Conservation (phyloP, 2,329 filamentous ascomycete genomes). For the Graphilbum fragrans region DNA sequence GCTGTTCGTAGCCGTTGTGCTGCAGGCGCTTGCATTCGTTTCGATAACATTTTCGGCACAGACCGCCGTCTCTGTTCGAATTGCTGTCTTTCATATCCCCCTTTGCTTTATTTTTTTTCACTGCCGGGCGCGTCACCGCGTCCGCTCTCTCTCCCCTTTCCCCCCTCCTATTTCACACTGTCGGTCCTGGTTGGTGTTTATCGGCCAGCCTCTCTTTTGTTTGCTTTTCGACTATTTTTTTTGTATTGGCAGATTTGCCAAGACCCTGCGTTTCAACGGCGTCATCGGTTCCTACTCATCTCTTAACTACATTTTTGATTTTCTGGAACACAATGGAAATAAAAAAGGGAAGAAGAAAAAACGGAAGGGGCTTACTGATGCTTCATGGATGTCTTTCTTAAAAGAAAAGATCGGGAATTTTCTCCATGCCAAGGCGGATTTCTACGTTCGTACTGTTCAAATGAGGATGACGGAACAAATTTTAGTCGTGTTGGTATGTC, state of each 20-base stretch:
- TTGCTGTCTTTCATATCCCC: no score
- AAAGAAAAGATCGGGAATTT: slow-evolving; percentile 1
- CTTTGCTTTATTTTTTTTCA: background rate
- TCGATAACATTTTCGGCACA: no score
- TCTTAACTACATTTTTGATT: slow-evolving; percentile 13
- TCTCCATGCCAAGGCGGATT: slow-evolving; percentile 2
- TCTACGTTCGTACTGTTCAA: slow-evolving; percentile 2
- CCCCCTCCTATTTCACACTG: no score
- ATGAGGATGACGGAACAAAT: slow-evolving; percentile 6
- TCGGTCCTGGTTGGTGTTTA: background rate
- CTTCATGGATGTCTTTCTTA: slow-evolving; percentile 4
- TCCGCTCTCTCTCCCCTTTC: no score
- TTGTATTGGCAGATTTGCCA: slow-evolving; percentile 8
- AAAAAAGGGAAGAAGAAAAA: slow-evolving; percentile 7
- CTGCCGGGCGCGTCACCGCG: background rate
- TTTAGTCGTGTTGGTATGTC: slow-evolving; percentile 1
- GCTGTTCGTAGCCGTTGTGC: no score
- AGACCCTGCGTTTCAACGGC: slow-evolving; percentile 12
- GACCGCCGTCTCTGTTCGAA: no score
- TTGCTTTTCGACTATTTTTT: background rate
- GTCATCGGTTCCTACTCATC: slow-evolving; percentile 15
- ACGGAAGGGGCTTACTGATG: slow-evolving; percentile 6
- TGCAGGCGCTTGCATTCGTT: no score
- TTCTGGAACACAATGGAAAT: slow-evolving; percentile 15
- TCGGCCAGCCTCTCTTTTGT: background rate